Conservation (phyloP, 805 yeast species). For the Candida hispaniensis region DNA sequence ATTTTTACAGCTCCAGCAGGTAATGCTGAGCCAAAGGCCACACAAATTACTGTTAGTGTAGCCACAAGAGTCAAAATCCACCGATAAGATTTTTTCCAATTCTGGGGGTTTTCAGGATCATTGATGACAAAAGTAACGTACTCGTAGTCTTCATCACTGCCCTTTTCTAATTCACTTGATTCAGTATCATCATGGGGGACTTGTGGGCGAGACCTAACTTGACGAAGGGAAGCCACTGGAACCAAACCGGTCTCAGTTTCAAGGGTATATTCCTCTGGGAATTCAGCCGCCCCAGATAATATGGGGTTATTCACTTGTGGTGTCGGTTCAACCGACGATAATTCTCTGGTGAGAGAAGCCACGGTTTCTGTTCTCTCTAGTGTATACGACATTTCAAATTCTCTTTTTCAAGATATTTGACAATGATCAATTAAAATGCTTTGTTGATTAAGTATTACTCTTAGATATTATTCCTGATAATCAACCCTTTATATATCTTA, state of each 20-base stretch:
- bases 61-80: constrained; percentile 48
- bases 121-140: constrained; percentile 70
- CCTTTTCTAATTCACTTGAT: constrained; percentile 27
- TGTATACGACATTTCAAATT: constrained; percentile 1
- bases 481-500: too few species aligned
- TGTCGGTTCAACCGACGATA: constrained; percentile 30
- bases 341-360: constrained; percentile 3
- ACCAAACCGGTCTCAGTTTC: constrained; percentile 87
- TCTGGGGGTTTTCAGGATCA: constrained; percentile 86
- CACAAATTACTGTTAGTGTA: constrained; percentile 68
- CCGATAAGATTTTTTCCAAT: constrained; percentile 47
- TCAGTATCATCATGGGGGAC: too few species aligned
- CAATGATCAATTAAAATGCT: too few species aligned
- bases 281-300: constrained; percentile 35
- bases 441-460: too few species aligned
- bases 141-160: constrained; percentile 41
- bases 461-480: too few species aligned
- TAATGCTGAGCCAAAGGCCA: constrained; percentile 89
- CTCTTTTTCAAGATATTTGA: too few species aligned
- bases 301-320: constrained; percentile 45
- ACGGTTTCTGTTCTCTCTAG: constrained; percentile 8
- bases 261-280: constrained; percentile 85
- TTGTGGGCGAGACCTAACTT: constrained; percentile 5
- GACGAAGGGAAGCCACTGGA: constrained; percentile 32
- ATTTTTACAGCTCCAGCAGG: constrained; percentile 76